These are phyloP conservation scores for Nitzschia palea DNA, from an alignment of 108 stramenopile genomes.

Conservation along the genomic window DNA sequence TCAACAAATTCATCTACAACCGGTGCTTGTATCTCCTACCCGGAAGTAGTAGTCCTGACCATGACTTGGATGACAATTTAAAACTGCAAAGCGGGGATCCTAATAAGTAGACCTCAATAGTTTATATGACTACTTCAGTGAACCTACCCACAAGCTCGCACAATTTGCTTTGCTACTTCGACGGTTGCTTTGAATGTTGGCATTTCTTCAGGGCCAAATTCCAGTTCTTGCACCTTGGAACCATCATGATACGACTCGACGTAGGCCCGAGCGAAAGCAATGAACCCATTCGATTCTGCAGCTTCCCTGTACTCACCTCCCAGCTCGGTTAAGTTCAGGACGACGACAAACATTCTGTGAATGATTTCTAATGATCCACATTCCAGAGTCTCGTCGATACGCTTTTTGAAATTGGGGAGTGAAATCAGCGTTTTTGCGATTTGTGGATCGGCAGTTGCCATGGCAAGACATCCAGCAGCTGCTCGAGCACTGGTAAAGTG, in stretches of 20 bases:
- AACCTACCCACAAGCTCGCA: conserved; percentile 7
- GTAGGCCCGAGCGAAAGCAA: conserved; percentile 74
- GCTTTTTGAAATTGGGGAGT: conserved; percentile 50
- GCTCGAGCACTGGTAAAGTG: conserved; percentile 81
- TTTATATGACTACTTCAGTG: too few species aligned
- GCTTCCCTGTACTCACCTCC: conserved; percentile 54
- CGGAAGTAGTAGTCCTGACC: too few species aligned
- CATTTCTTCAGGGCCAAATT: conserved; percentile 52
- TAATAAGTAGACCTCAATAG: too few species aligned
- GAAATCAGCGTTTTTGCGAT: conserved; percentile 57
- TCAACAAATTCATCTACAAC: conserved; percentile 54
- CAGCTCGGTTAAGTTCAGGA: conserved; percentile 63
- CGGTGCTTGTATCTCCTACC: too few species aligned
- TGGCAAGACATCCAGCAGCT: conserved; percentile 86
- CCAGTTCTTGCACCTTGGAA: conserved; percentile 50
- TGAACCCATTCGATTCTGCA: conserved; percentile 53
- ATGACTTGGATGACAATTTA: too few species aligned
- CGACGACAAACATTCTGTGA: conserved; percentile 71
- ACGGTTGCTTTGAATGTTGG: conserved; percentile 57
- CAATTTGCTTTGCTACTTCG: conserved; percentile 69
- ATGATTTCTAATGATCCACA: conserved; percentile 83
- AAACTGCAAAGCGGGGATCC: too few species aligned
- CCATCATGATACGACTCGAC: conserved; percentile 67
- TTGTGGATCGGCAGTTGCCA: conserved; percentile 66
- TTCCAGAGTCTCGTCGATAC: conserved; percentile 56